Base-by-base conservation (phyloP, 1,139 yeast genomes). In the Lodderomyces theae region DNA sequence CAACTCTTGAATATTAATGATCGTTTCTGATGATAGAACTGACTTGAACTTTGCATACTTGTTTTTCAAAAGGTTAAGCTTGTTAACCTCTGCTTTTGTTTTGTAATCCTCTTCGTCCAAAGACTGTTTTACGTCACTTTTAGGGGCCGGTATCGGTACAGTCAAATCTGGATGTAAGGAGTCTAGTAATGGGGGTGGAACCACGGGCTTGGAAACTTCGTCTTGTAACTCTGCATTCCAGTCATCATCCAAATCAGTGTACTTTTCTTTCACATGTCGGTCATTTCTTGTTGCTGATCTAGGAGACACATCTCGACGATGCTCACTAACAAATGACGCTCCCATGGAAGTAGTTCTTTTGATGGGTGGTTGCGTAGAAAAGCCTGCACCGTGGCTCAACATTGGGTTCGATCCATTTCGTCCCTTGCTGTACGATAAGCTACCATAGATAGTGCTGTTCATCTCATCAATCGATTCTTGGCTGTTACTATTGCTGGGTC, bases 191-290 rank as follows among this genome's bases (percentile, higher is more conserved):
- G 50, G 47, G 8, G 25, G 26, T 44, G 39, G 42, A 21, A 37
- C 40, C 25, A 38, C 16, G 21, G 40, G 23, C 16, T 34, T 33
- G 39, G 54, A 44, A 9, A 55, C 66, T 13, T 22, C 29, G 48
- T 71, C 84, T 48, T 84, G 88, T 35, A 88, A 71, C 30, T 81
- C 85, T 4, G 95, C 94, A 57, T 88, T 90, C 97, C 96, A 89
- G 60, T 88, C 96, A 53, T 86, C 95, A 57, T 88, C 96, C 38
- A 81, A 61, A 54, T 86, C 95, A 16, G 76, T 64, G 50, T 79
- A 80, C 42, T 61, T 56, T 28, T 52, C 47, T 12, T 26, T 29
- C 2, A 16, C 22, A 15, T 23, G 39, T 21, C 21, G 12, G 5
- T 35, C 23, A n/a, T 16, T n/a, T 13, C 23, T 42, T 16, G 50